These are phyloP conservation scores for Mortierella sp. DNA, from an alignment of 371 early-diverging fungal species.

Conservation along the genomic window DNA sequence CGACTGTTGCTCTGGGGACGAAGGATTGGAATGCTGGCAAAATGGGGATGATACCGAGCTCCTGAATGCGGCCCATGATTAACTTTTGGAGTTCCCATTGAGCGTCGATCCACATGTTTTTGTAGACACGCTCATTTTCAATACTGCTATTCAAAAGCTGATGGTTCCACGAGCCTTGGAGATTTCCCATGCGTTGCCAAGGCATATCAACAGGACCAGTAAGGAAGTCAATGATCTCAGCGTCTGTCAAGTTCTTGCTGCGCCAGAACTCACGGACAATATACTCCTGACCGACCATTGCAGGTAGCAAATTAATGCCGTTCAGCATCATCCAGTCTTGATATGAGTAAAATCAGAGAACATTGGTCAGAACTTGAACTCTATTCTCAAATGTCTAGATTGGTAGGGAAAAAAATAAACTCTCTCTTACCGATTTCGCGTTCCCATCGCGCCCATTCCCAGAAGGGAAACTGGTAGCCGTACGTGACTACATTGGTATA, in stretches of 20 bases:
- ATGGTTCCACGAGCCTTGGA: conserved; percentile 52
- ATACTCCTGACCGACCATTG: conserved; percentile 52
- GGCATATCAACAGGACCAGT: conserved; percentile 44
- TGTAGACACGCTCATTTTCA: conserved; percentile 37
- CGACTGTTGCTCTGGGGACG: conserved; percentile 23
- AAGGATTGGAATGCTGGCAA: conserved; percentile 52
- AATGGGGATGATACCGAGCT: conserved; percentile 30
- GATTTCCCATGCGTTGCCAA: conserved; percentile 55
- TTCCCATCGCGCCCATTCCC: conserved; percentile 57
- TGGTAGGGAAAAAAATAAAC: not conserved
- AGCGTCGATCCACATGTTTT: conserved; percentile 45
- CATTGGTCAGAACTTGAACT: not conserved
- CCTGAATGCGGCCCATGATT: conserved; percentile 30
- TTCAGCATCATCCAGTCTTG: conserved; percentile 48
- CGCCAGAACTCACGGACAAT: conserved; percentile 38
- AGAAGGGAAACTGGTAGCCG: conserved; percentile 53
- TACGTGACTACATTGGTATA: conserved; percentile 55
- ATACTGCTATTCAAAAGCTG: conserved; percentile 16
- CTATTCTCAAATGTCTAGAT: not conserved
- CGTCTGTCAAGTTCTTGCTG: conserved; percentile 29
- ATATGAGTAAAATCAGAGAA: not conserved
- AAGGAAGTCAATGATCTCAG: conserved; percentile 33
- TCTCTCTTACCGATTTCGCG: conserved; percentile 37
- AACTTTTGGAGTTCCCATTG: conserved; percentile 48
- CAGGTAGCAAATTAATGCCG: conserved; percentile 47